A percentile compares a stretch with the other conserved stretches of the same genome.
phyloP scores from a whole-genome alignment of 2,329 filamentous ascomycete genomes.

The Pseudocercospora eumusae region DNA sequence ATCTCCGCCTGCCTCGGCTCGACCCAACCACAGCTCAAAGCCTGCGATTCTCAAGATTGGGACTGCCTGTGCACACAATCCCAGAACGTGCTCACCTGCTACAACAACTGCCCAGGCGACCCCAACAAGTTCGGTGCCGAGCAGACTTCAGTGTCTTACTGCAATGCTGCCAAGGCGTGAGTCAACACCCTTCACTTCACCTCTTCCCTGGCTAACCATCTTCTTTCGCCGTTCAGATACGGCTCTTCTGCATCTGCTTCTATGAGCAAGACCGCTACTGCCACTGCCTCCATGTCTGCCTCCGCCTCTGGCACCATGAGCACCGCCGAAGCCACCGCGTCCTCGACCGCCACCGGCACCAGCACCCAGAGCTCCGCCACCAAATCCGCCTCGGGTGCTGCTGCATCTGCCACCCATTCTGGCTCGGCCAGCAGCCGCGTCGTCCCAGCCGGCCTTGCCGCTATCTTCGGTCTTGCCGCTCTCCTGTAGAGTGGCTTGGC shows the following conservation, averaged over 20 bases:
- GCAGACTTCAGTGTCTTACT: constrained; percentile 41
- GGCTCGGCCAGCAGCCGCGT: constrained; percentile 19
- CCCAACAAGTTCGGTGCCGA: constrained; percentile 40
- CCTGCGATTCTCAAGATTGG: constrained; percentile 53
- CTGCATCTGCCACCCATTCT: constrained; percentile 14
- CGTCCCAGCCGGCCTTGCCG: constrained; percentile 26
- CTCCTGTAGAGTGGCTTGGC: constrained; percentile 15
- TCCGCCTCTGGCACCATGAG: constrained; percentile 11
- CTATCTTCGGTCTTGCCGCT: constrained; percentile 24
- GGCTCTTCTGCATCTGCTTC: constrained; percentile 46
- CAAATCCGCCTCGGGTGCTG: constrained; percentile 2
- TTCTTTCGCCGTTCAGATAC: constrained; percentile 9
- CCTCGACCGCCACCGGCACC: constrained; percentile 10
- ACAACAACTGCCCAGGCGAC: constrained; percentile 62
- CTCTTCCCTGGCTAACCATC: constrained; percentile 1
- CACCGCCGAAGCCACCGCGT: constrained; percentile 7
- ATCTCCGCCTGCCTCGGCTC: constrained; percentile 52
- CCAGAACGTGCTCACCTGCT: constrained; percentile 52
- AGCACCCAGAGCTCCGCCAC: not conserved
- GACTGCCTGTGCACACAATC: constrained; percentile 61
- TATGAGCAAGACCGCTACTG: constrained; percentile 47
- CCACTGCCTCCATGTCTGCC: constrained; percentile 27
- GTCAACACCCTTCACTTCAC: constrained; percentile 19
- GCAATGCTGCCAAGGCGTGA: constrained; percentile 39
- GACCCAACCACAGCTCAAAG: constrained; percentile 46